Base-by-base conservation (phyloP, 305 asterid genomes). In the Fraxinus floribunda region DNA sequence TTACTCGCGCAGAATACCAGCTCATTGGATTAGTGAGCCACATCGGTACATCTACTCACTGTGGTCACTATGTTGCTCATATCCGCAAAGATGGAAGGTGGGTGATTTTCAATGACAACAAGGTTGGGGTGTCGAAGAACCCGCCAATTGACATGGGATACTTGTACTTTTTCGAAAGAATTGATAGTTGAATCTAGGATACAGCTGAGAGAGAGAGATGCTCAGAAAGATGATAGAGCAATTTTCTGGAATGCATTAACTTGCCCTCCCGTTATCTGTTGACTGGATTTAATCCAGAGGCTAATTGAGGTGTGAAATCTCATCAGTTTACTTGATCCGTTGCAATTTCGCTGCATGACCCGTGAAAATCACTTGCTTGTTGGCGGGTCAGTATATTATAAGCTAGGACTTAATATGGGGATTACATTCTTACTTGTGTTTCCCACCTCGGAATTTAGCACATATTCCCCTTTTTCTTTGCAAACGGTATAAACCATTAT, bases 71-170 rank as follows among this genome's bases (percentile, higher is more conserved):
- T 76, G 98, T 93, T 52, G 97, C 98, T 80, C 98, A 93, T 79
- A 87, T 95, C 76, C 44, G 84, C 84, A 91, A 96, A 90, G 90
- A 91, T 34, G 98, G 98, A 4, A 84, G 95, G 81, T 94, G 99
- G 99, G 92, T 89, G 86, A 96, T 96, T 41, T 96, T 93, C 94
- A 96, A 94, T 15, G 99, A 96, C 32, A 95, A 91, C 11, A 96
- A 96, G 89, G 98, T 96, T 35, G 98, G 91, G 7, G 91, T 85
- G 52, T 94, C 99, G 0, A 93, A 92, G 88, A 89, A 91, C 55
- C 98, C 98, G 11, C 98, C 98, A 5, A 57, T 84, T 74, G 98
- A 94, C 90, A 96, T 96, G 99, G 99, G 95, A 26, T 94, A 94
- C 91, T 82, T 96, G 74, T 94, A 96, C 89, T 92, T 96, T 86